Evolutionary conservation across 352 stramenopile species (phyloP).

Genomic region (Globisporangium abappressorium): DNA sequence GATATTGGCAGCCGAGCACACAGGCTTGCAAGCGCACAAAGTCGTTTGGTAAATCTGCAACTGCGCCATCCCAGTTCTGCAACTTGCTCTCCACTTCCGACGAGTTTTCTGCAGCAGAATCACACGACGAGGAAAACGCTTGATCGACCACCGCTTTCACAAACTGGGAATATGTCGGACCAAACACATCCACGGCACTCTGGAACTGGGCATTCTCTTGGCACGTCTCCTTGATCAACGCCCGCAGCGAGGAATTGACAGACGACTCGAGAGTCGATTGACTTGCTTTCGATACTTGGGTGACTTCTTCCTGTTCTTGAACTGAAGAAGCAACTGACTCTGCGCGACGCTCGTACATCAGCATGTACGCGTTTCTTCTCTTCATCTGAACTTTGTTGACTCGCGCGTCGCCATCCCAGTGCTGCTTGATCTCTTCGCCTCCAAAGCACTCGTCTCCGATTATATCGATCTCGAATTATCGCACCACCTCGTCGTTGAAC

Average conservation of each 20-base stretch:
- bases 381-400: constrained; percentile 49
- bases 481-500: constrained; percentile 91
- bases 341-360: constrained; percentile 59
- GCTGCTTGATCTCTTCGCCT: constrained; percentile 70
- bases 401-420: constrained; percentile 45
- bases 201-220: constrained; percentile 34
- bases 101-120: background rate
- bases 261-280: background rate
- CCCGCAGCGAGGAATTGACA: constrained; percentile 12
- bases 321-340: background rate
- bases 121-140: background rate
- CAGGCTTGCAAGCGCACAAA: constrained; percentile 11
- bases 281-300: background rate
- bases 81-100: background rate
- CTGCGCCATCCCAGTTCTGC: background rate
- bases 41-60: background rate
- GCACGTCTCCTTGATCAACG: constrained; percentile 20
- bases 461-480: constrained; percentile 67
- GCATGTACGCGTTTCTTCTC: constrained; percentile 70
- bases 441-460: constrained; percentile 90
- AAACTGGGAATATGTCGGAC: constrained; percentile 29
- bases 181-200: constrained; percentile 36
- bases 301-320: background rate
- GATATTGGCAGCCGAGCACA: constrained; percentile 31
- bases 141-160: constrained; percentile 19